phyloP scores from a whole-genome alignment of 1,284 basidiomycete genomes.

The Fomes fomentarius region DNA sequence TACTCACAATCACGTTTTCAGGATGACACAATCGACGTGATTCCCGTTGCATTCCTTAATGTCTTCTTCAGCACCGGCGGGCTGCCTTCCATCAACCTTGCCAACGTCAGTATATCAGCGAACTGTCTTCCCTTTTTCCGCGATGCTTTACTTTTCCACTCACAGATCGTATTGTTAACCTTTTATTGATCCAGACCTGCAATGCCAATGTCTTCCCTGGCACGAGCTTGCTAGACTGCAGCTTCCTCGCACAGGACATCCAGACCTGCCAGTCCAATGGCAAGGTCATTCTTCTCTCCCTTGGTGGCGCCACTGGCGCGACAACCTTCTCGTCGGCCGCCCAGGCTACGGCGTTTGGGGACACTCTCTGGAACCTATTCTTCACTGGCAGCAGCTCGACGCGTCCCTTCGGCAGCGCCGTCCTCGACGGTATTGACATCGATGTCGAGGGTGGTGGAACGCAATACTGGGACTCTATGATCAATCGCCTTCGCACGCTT shows the following conservation, averaged over 20 bases:
- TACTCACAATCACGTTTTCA: constrained; percentile 20
- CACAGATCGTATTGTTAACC: no score
- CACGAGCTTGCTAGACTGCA: constrained; percentile 59
- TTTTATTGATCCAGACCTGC: constrained; percentile 46
- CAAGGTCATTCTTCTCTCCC: no score
- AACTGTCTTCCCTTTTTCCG: no score
- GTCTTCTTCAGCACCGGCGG: no score
- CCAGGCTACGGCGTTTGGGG: constrained; percentile 54
- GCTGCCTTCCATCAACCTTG: constrained; percentile 65
- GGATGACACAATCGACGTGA: constrained; percentile 62
- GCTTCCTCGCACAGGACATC: no score
- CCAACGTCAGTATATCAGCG: constrained; percentile 56
- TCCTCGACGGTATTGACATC: constrained; percentile 74
- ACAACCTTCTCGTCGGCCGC: constrained; percentile 55
- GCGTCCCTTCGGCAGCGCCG: no score
- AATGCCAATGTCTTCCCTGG: constrained; percentile 59
- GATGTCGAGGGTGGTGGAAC: constrained; percentile 67
- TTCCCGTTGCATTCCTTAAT: constrained; percentile 60
- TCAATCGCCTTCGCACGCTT: constrained; percentile 52
- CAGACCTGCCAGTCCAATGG: no score
- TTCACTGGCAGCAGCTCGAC: no score
- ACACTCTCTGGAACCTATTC: no score
- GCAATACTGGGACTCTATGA: constrained; percentile 54
- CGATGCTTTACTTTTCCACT: background rate
- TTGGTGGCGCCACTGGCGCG: constrained; percentile 63